Evolutionary conservation across 2,329 filamentous ascomycete genomes (phyloP), one percentile per base, ranked within the genome.

Genomic region (Diaporthe destruens): DNA sequence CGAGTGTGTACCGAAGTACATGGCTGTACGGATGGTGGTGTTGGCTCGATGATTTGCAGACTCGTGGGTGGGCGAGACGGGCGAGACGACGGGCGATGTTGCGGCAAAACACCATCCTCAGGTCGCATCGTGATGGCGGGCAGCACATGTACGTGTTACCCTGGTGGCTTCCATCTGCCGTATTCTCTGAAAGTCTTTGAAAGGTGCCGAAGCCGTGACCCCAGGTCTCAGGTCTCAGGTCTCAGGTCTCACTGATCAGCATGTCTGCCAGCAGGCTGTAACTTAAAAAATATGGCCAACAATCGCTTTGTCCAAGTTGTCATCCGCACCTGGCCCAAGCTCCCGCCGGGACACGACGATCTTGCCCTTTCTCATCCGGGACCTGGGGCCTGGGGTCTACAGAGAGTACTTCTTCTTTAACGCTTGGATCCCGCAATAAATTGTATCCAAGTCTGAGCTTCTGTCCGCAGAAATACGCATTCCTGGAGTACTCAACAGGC

Each of bases 371-470:
- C 11, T n/a, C 39, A 25, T 23, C 18, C 20, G n/a, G 61, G 32
- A 47, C 34, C 47, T 47, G 36, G n/a, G 61, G 61, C 20, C 44
- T 25, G 39, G 29, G 47, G 14, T 39, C 44, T 39, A 53, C 44
- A n/a, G n/a, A n/a, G n/a, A n/a, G n/a, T n/a, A n/a, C n/a, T n/a
- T 36, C 8, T 66, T 53, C n/a, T 53, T 53, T 39, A 36, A 53
- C 47, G 61, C 47, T 66, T 65, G 61, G 61, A 65, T 65, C 59
- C 42, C 20, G 59, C 42, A 49, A 65, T 65, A 65, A 51, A 36
- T 25, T 36, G 18, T 36, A 5, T 36, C 44, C 44, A 65, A n/a
- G 44, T 51, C 61, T 65, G 44, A 51, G 61, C 44, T 65, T 65
- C 44, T 65, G 32, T 29, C 29, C n/a, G 14, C 29, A 36, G n/a